Base-by-base conservation (phyloP, 2,329 filamentous ascomycete genomes). In the Fonsecaea erecta region DNA sequence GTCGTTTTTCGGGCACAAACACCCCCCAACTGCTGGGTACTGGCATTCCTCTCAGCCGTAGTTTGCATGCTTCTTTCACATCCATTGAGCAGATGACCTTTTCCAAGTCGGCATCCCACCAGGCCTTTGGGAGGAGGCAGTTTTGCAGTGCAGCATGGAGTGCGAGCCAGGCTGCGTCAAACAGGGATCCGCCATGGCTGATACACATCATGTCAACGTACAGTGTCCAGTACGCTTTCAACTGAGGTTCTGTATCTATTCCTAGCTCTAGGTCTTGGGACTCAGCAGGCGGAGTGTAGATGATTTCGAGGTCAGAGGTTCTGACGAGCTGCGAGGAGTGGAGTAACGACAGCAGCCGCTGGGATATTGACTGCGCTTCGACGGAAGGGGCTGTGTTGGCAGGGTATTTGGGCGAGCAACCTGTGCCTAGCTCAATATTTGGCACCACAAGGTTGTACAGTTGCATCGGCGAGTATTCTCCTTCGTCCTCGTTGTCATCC, bases 121-220 rank as follows among this genome's bases (percentile, higher is more conserved):
- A 87, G 14, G 93, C 92, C 57, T 81, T 81, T 0, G 95, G 95
- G 11, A 99, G 80, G 64, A 84, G 86, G 3, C 92, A 94, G 76
- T 95, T 87, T 60, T 82, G 83, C 65, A 99, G 80, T 6, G 95
- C 94, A 8, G 93, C 91, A 24, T 97, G 77, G 0, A 96, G 84
- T 12, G 92, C 88, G 0, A 90, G 85, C 93, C 94, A 98, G 0
- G 92, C 92, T 0, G 92, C 91, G 74, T 99, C 94, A 70, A 98
- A 93, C 1, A 92, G 87, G 4, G 66, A 68, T 8, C 71, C 70
- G 73, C 95, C 96, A 56, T 97, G 87, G 0, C 92, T 96, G 71
- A 99, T 89, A 79, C 97, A 95, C 74, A 97, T 86, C n/a, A 97
- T 84, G 75, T 98, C 94, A 70, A 99, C 91, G 77, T 97, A 97